Conservation (phyloP, 2,329 filamentous ascomycete genomes). For the Cytospora paraplurivora region DNA sequence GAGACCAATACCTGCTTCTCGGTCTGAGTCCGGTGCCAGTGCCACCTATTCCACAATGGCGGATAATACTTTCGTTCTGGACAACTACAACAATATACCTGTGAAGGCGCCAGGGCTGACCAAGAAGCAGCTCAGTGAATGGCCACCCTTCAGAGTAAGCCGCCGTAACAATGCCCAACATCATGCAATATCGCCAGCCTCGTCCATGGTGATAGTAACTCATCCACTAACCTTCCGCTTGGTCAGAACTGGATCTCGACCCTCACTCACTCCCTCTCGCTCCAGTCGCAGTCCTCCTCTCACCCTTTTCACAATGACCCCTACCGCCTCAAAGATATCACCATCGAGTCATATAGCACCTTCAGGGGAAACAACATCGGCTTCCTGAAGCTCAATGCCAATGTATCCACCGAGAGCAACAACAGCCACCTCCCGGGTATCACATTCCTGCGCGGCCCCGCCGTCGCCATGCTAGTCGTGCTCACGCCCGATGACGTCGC, state of each 20-base stretch:
- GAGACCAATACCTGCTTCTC: neutral
- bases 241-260: conserved; percentile 53
- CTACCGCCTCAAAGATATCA: conserved; percentile 54
- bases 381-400: conserved; percentile 58
- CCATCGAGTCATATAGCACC: conserved; percentile 55
- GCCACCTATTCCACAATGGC: neutral
- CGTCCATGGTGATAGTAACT: conserved; percentile 17
- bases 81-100: conserved; percentile 40
- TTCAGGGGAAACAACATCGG: conserved; percentile 51
- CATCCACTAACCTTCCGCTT: neutral
- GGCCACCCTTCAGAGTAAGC: conserved; percentile 54
- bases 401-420: conserved; percentile 49
- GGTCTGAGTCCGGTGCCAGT: neutral
- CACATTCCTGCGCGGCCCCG: conserved; percentile 61
- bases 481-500: conserved; percentile 53
- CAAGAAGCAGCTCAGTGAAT: conserved; percentile 47
- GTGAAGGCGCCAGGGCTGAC: conserved; percentile 50
- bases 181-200: neutral
- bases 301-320: conserved; percentile 58
- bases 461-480: conserved; percentile 62
- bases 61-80: conserved; percentile 40
- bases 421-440: conserved; percentile 53
- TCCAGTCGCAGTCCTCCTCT: conserved; percentile 43
- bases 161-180: neutral
- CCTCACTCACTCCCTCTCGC: conserved; percentile 48